Evolutionary conservation across 129 eudicot species (phyloP).

Genomic region (Ambrosia trifida): DNA sequence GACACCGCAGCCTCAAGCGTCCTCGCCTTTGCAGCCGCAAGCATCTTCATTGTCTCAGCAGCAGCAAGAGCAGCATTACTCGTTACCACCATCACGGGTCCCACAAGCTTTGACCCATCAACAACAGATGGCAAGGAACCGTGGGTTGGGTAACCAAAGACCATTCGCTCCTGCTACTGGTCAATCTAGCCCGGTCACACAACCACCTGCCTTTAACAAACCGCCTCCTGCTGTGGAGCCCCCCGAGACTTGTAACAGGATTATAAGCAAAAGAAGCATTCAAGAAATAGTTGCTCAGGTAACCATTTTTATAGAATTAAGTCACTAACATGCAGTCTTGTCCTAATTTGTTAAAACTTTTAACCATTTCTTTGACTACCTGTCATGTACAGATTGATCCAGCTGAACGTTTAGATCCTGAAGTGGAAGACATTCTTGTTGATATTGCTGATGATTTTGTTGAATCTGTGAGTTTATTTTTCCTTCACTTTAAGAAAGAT

Average conservation of each 20-base stretch:
- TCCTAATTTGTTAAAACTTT: background rate
- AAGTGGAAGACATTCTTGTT: slow-evolving; percentile 87
- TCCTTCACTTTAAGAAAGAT: background rate
- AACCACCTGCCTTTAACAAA: slow-evolving; percentile 36
- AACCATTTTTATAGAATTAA: slow-evolving; percentile 8
- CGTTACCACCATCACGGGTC: slow-evolving; percentile 59
- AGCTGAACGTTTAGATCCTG: slow-evolving; percentile 73
- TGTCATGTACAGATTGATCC: slow-evolving; percentile 70
- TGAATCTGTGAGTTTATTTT: slow-evolving; percentile 70
- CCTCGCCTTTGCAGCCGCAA: slow-evolving; percentile 50
- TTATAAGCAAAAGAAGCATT: slow-evolving; percentile 78
- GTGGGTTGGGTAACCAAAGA: slow-evolving; percentile 69
- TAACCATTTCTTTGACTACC: slow-evolving; percentile 12
- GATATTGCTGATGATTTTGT: slow-evolving; percentile 95
- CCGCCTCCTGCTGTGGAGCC: slow-evolving; percentile 44
- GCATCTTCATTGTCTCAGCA: slow-evolving; percentile 49
- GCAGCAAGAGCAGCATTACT: slow-evolving; percentile 65
- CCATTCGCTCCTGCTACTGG: slow-evolving; percentile 43
- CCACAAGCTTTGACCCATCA: slow-evolving; percentile 58
- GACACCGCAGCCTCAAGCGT: slow-evolving; percentile 58
- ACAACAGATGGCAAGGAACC: slow-evolving; percentile 60
- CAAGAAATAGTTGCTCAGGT: slow-evolving; percentile 90
- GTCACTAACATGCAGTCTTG: slow-evolving; percentile 9
- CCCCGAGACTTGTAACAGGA: slow-evolving; percentile 59
- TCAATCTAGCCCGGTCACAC: slow-evolving; percentile 47